These are phyloP conservation scores for Lyophyllum decastes DNA, from an alignment of 768 basidiomycete genomes.

Conservation along the genomic window DNA sequence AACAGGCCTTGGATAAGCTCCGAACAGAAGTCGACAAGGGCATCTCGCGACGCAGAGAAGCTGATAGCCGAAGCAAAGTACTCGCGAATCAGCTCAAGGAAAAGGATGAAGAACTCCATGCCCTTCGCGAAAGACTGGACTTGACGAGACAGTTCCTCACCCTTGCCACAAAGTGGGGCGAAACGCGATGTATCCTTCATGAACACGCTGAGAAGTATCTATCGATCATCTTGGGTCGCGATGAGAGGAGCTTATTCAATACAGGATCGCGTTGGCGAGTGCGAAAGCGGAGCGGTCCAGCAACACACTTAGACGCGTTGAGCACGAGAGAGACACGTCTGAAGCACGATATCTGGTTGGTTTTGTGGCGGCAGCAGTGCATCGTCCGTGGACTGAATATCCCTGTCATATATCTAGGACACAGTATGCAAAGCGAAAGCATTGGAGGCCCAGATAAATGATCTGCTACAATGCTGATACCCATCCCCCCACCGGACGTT, in stretches of 20 bases:
- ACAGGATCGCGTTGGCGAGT: slow-evolving; percentile 5
- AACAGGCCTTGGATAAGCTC: slow-evolving; percentile 25
- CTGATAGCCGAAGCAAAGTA: slow-evolving; percentile 23
- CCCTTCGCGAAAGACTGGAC: slow-evolving; percentile 18
- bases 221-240: background rate
- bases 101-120: slow-evolving; percentile 20
- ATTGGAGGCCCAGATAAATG: slow-evolving; percentile 26
- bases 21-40: slow-evolving; percentile 25
- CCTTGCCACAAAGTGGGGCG: slow-evolving; percentile 12
- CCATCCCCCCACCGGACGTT: background rate
- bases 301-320: slow-evolving; percentile 12
- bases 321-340: slow-evolving; percentile 12
- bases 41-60: slow-evolving; percentile 24
- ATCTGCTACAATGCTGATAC: slow-evolving; percentile 1
- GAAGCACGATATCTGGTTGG: slow-evolving; percentile 19
- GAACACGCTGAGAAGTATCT: slow-evolving; percentile 13
- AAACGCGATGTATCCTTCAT: slow-evolving; percentile 3
- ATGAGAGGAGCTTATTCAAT: background rate
- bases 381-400: slow-evolving; percentile 12
- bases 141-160: slow-evolving; percentile 8
- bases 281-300: slow-evolving; percentile 20
- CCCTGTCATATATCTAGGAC: slow-evolving; percentile 16
- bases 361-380: background rate
- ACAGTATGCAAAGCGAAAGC: slow-evolving; percentile 13
- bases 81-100: slow-evolving; percentile 20